Evolutionary conservation across 768 basidiomycete genomes (phyloP), one percentile per base, ranked within the genome.

Genomic region (Epithele typhae): DNA sequence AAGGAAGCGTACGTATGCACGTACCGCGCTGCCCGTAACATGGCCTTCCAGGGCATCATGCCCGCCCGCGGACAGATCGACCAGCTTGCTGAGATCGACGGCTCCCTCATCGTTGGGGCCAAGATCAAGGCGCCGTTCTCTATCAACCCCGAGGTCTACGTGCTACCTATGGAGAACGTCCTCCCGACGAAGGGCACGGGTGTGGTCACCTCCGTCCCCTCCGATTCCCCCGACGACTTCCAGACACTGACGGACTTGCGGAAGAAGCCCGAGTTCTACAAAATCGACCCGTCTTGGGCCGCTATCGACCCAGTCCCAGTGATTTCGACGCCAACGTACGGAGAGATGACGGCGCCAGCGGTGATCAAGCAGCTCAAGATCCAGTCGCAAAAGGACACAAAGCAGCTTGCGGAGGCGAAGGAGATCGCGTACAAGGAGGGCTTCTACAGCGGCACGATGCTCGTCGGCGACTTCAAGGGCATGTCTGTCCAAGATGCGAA

Each of bases 391-490:
- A 94, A 93, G 66, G 96, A 99, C 60, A 76, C 75, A 37, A 94
- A 93, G 68, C 89, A 90, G 66, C 79, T 99, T 22, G 84, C 86
- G 3, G 94, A 97, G 64, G 96, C 96, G 41, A 99, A 99, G 68
- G 96, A 97, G 59, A 79, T 97, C 51, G 90, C 92, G 9, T 98
- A 98, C 71, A 98, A 96, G 70, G 95, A 97, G 66, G 96, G 96
- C 18, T 97, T 97, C 77, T 97, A 97, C 66, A 80, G 77, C 59
- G 96, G 96, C 10, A 84, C 76, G 4, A 97, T 99, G 94, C 51
- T 82, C 43, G 78, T 90, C 9, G 96, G 95, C 37, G 86, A 94
- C 53, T 98, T 84, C 73, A 87, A 88, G 67, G 96, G 95, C 22
- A 64, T 81, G 67, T 68, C 81, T 11, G 95, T 97, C 11, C 85